Percentiles rank a stretch among this genome's conserved stretches.
Evolutionary conservation across 208 protist species (phyloP).

Genomic region (Balamuthia mandrillaris): DNA sequence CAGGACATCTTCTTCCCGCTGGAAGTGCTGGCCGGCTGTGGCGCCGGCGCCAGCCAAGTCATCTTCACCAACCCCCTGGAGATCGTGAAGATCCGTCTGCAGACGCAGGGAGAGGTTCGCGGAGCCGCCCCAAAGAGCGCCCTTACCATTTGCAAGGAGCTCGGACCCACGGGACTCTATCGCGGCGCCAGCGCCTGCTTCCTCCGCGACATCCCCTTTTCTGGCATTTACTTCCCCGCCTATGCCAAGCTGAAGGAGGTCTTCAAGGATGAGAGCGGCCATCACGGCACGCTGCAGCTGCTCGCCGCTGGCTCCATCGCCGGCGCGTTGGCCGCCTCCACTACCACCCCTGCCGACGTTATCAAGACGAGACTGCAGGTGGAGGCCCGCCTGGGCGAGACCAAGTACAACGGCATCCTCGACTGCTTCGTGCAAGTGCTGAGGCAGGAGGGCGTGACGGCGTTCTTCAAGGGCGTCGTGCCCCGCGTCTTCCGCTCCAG

Average conservation of each 20-base stretch:
- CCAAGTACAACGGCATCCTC: conserved; percentile 62
- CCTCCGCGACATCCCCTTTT: conserved; percentile 69
- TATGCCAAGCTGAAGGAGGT: conserved; percentile 63
- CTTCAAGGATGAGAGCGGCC: conserved; percentile 49
- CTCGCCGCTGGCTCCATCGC: conserved; percentile 32
- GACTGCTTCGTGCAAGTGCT: conserved; percentile 58
- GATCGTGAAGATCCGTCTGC: conserved; percentile 73
- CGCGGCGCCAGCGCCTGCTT: conserved; percentile 65
- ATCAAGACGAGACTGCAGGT: conserved; percentile 74
- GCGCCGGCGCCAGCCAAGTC: conserved; percentile 65
- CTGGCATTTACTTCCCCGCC: conserved; percentile 69
- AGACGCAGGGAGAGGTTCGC: conserved; percentile 53
- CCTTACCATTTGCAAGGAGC: conserved; percentile 56
- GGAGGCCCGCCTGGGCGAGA: conserved; percentile 62
- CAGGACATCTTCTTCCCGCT: conserved; percentile 63
- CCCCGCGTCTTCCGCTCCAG: conserved; percentile 58
- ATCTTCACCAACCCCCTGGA: conserved; percentile 74
- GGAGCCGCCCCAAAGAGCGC: conserved; percentile 50
- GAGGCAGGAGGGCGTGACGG: conserved; percentile 54
- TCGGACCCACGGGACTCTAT: conserved; percentile 62
- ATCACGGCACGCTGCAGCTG: not conserved
- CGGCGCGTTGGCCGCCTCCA: conserved; percentile 59
- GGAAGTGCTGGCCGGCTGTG: conserved; percentile 63
- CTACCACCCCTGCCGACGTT: conserved; percentile 66
- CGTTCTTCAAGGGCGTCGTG: conserved; percentile 66